These are phyloP conservation scores for Yamadazyma sp. DNA, from an alignment of 1,139 yeast species.

Conservation along the genomic window DNA sequence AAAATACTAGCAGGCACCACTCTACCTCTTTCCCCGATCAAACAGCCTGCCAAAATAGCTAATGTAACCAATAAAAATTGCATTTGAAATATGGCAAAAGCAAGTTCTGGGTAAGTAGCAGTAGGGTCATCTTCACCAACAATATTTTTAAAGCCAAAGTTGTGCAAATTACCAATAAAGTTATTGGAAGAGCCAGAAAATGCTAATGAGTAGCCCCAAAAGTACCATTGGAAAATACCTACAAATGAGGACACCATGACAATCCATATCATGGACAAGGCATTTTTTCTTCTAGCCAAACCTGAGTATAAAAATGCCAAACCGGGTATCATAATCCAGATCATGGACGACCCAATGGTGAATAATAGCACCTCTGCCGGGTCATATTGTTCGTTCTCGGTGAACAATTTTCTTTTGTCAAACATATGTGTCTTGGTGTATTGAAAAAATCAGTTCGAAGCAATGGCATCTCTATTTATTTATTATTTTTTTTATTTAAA, in stretches of 20 bases:
- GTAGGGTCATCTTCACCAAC: conserved; percentile 49
- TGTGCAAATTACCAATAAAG: conserved; percentile 81
- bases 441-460: background rate
- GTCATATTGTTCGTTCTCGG: conserved; percentile 43
- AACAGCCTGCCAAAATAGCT: conserved; percentile 92
- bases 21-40: conserved; percentile 86
- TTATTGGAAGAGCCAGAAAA: conserved; percentile 76
- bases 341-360: conserved; percentile 66
- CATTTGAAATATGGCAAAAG: conserved; percentile 84
- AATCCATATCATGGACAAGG: conserved; percentile 85
- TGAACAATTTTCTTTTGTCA: conserved; percentile 31
- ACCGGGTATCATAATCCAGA: conserved; percentile 93
- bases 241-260: conserved; percentile 73
- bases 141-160: conserved; percentile 77
- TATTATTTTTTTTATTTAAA: background rate
- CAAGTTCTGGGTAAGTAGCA: conserved; percentile 71
- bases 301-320: conserved; percentile 93
- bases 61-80: conserved; percentile 88
- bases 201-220: conserved; percentile 96
- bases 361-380: conserved; percentile 44
- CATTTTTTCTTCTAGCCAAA: conserved; percentile 86
- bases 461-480: conserved; percentile 1
- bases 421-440: background rate
- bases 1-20: conserved; percentile 83
- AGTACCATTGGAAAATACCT: conserved; percentile 92